Percentiles rank a stretch among this genome's conserved stretches.
Evolutionary conservation across 371 early-diverging fungal species (phyloP).

Genomic region (Zancudomyces culisetae): DNA sequence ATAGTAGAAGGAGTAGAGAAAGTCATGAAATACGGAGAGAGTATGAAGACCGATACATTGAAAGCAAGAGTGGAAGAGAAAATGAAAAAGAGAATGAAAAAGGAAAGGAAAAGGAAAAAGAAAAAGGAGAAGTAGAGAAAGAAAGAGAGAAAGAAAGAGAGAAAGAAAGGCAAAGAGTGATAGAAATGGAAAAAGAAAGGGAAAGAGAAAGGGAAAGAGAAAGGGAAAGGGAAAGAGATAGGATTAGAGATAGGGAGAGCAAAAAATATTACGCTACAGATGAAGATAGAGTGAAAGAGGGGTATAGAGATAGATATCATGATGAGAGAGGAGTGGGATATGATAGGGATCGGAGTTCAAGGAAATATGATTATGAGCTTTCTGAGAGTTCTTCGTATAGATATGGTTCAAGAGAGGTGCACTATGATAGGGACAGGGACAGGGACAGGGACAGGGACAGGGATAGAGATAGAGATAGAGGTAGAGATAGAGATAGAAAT

Average conservation of each 20-base stretch:
- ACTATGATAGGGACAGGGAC: background rate
- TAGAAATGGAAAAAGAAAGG: background rate
- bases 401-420: too few species aligned
- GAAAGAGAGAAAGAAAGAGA: background rate
- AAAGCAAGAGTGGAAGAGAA: background rate
- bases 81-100: background rate
- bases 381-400: too few species aligned
- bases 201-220: background rate
- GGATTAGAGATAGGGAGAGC: background rate
- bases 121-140: background rate
- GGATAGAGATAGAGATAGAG: too few species aligned
- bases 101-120: background rate
- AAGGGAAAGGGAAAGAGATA: background rate
- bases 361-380: background rate
- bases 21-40: background rate
- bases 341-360: background rate
- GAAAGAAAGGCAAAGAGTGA: background rate
- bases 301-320: background rate
- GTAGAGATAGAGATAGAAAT: background rate
- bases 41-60: background rate
- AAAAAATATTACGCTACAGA: background rate
- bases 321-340: too few species aligned
- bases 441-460: background rate
- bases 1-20: background rate
- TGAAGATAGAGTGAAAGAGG: background rate